Percentiles rank a stretch among this genome's conserved stretches.
Evolutionary conservation across 306 rosid genomes (phyloP).

Genomic region (Cicer bijugum): DNA sequence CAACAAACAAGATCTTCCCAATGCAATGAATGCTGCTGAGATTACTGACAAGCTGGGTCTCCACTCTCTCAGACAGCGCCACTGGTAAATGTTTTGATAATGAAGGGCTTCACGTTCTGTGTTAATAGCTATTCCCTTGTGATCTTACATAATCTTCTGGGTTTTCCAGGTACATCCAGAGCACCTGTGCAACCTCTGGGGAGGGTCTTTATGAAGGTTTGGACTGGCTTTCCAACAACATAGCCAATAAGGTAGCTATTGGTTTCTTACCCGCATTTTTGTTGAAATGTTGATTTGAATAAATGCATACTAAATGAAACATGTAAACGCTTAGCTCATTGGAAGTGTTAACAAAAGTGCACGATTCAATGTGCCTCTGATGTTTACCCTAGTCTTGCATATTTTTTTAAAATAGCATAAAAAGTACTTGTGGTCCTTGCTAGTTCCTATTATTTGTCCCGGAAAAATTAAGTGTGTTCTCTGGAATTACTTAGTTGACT

Average conservation of each 20-base stretch:
- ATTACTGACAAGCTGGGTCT: constrained; percentile 99
- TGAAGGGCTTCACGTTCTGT: neutral
- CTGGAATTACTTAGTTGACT: neutral
- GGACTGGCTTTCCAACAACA: constrained; percentile 99
- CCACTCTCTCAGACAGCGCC: constrained; percentile 99
- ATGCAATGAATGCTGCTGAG: constrained; percentile 99
- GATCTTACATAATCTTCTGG: constrained; percentile 37
- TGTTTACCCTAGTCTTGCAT: neutral
- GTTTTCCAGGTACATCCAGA: constrained; percentile 93
- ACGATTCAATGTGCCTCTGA: neutral
- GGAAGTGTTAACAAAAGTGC: constrained; percentile 23
- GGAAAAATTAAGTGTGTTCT: neutral
- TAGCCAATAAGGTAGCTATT: constrained; percentile 84
- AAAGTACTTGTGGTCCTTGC: neutral
- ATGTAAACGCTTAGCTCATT: neutral
- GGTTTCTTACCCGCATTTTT: constrained; percentile 11
- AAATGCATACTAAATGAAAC: constrained; percentile 8
- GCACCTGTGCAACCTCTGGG: constrained; percentile 99
- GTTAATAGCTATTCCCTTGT: neutral
- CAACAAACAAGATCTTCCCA: constrained; percentile 99
- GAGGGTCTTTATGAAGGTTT: constrained; percentile 98
- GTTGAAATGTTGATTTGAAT: neutral
- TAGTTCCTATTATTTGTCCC: neutral
- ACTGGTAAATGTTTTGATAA: constrained; percentile 65
- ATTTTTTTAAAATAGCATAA: neutral